These are phyloP conservation scores for Malbranchea zuffiana DNA, from an alignment of 2,329 filamentous ascomycete species.

Conservation along the genomic window DNA sequence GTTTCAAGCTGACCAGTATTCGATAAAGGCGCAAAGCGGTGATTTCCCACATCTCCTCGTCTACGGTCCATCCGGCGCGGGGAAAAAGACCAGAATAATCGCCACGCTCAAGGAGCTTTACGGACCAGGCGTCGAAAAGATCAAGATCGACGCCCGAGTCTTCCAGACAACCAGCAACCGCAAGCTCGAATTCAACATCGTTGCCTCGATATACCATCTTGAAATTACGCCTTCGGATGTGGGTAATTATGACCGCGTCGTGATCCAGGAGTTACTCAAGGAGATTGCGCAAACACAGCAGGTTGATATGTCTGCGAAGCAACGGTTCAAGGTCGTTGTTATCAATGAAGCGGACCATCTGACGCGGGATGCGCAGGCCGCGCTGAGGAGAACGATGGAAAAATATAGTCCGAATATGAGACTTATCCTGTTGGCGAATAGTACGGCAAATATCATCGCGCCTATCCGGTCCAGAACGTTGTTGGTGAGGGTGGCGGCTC, in stretches of 20 bases:
- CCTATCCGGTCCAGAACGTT: conserved; percentile 87
- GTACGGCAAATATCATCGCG: conserved; percentile 97
- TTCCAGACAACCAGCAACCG: conserved; percentile 94
- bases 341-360: conserved; percentile 98
- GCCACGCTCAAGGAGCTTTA: conserved; percentile 92
- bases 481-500: conserved; percentile 82
- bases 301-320: conserved; percentile 82
- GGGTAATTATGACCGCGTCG: conserved; percentile 89
- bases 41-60: conserved; percentile 97
- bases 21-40: conserved; percentile 71
- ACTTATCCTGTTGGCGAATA: conserved; percentile 85
- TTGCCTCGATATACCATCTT: conserved; percentile 91
- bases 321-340: conserved; percentile 95
- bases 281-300: conserved; percentile 98
- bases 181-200: conserved; percentile 98
- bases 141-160: conserved; percentile 95
- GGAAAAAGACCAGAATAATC: conserved; percentile 95
- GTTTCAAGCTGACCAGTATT: not conserved
- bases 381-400: conserved; percentile 91
- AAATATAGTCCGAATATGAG: conserved; percentile 95
- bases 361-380: conserved; percentile 87
- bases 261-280: conserved; percentile 89
- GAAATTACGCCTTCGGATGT: conserved; percentile 98
- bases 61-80: conserved; percentile 90
- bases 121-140: conserved; percentile 95